Conservation (phyloP, 2,329 filamentous ascomycete species). For the Sporothrix luriei region DNA sequence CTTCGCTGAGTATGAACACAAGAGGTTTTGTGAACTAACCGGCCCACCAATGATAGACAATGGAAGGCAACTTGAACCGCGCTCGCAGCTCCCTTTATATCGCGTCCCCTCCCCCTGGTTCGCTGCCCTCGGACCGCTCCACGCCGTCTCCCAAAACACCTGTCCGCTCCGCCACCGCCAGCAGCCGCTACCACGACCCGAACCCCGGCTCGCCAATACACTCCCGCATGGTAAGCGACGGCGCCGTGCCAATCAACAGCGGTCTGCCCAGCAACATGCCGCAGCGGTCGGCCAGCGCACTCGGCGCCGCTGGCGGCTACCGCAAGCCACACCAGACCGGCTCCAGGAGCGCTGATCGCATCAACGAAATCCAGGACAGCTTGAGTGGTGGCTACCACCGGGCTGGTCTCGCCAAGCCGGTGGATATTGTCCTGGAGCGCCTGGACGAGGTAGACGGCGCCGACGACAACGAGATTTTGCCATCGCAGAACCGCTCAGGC, state of each 20-base stretch:
- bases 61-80: conserved; percentile 87
- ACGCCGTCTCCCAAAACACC: conserved; percentile 56
- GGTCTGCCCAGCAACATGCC: conserved; percentile 45
- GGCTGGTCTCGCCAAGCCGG: conserved; percentile 45
- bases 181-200: conserved; percentile 39
- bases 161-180: conserved; percentile 46
- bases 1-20: neutral
- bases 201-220: conserved; percentile 50
- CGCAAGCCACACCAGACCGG: conserved; percentile 51
- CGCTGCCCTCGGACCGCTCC: conserved; percentile 58
- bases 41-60: conserved; percentile 60
- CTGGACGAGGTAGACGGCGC: conserved; percentile 57
- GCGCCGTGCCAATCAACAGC: neutral
- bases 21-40: neutral
- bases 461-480: conserved; percentile 32
- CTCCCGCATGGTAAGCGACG: conserved; percentile 63
- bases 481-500: conserved; percentile 38
- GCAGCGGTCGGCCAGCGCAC: conserved; percentile 65
- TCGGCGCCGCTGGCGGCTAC: conserved; percentile 62
- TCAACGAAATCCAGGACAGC: conserved; percentile 43
- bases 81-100: conserved; percentile 70
- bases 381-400: conserved; percentile 41
- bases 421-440: conserved; percentile 50
- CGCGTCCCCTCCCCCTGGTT: conserved; percentile 65
- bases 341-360: conserved; percentile 51